A percentile compares a stretch with the other conserved stretches of the same genome.
These are phyloP conservation scores for Stygiomarasmius scandens DNA, from an alignment of 1,284 basidiomycete genomes.

Conservation along the genomic window DNA sequence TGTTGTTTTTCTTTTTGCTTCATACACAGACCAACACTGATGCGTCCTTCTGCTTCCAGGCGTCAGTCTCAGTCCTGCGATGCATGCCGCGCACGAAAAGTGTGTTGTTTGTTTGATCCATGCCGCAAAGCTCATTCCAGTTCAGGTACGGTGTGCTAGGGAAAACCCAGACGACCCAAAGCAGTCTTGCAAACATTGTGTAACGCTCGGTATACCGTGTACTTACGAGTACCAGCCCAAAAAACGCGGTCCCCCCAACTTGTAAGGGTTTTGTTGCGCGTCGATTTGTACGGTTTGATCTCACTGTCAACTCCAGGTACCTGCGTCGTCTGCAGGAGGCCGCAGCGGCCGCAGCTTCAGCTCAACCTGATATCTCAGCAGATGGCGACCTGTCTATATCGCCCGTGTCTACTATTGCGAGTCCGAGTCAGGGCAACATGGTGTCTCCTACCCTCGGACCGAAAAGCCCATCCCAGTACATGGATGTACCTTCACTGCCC, in stretches of 20 bases:
- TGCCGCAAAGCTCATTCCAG: too few species aligned
- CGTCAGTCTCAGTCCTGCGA: conserved; percentile 84
- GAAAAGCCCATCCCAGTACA: conserved; percentile 50
- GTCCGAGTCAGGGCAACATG: conserved; percentile 47
- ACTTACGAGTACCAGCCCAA: conserved; percentile 92
- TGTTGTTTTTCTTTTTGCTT: conserved; percentile 8
- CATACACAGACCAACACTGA: conserved; percentile 28
- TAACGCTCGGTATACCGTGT: conserved; percentile 79
- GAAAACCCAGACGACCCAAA: conserved; percentile 77
- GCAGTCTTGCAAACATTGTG: conserved; percentile 81
- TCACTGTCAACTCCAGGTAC: conserved; percentile 49
- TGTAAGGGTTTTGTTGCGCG: conserved; percentile 56
- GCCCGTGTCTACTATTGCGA: conserved; percentile 52
- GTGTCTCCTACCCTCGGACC: conserved; percentile 49
- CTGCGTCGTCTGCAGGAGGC: conserved; percentile 79
- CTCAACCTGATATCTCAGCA: conserved; percentile 37
- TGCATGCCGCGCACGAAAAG: conserved; percentile 56
- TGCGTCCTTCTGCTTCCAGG: conserved; percentile 41
- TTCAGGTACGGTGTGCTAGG: conserved; percentile 72
- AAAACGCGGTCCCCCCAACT: conserved; percentile 87
- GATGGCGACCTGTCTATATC: conserved; percentile 47
- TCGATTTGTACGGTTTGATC: conserved; percentile 7
- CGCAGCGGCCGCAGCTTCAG: conserved; percentile 60
- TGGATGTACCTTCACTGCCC: conserved; percentile 48
- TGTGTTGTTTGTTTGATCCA: background rate